Evolutionary conservation across 192 early-diverging fungal genomes (phyloP).

Genomic region (Anaeromyces robustus): DNA sequence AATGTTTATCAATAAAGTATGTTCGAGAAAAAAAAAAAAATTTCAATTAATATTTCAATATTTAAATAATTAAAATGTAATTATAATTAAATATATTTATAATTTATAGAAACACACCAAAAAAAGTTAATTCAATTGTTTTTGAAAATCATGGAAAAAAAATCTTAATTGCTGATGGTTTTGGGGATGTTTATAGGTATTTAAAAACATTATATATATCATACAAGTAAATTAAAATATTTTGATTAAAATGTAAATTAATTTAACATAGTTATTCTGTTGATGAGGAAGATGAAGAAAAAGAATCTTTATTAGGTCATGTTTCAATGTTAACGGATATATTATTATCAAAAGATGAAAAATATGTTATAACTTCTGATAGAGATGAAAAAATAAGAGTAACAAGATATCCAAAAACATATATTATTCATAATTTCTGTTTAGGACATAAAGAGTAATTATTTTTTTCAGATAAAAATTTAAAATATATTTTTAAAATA

Average conservation of each 20-base stretch:
- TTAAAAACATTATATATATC: too few relatives aligned
- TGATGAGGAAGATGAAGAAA: constrained; percentile 15
- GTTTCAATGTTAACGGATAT: constrained; percentile 88
- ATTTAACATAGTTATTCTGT: constrained; percentile 10
- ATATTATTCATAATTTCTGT: constrained; percentile 77
- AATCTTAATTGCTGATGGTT: constrained; percentile 78
- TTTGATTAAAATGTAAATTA: too few relatives aligned
- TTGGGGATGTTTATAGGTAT: constrained; percentile 84
- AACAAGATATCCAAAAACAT: constrained; percentile 74
- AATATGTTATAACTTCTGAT: constrained; percentile 74
- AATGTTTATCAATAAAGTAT: not conserved
- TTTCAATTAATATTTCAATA: too few relatives aligned
- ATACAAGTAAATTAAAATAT: too few relatives aligned
- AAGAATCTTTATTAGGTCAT: constrained; percentile 59
- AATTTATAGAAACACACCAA: constrained; percentile 10
- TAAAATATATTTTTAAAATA: too few relatives aligned
- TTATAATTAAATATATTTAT: not conserved
- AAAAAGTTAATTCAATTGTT: constrained; percentile 56
- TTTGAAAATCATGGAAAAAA: constrained; percentile 46
- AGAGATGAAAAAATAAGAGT: constrained; percentile 96
- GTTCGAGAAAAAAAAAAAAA: too few relatives aligned
- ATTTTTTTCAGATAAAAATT: too few relatives aligned
- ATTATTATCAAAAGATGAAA: constrained; percentile 49
- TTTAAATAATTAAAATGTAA: not conserved
- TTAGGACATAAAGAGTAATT: constrained; percentile 77